Evolutionary conservation across 768 basidiomycete genomes (phyloP).

Genomic region (Boletus edulis): DNA sequence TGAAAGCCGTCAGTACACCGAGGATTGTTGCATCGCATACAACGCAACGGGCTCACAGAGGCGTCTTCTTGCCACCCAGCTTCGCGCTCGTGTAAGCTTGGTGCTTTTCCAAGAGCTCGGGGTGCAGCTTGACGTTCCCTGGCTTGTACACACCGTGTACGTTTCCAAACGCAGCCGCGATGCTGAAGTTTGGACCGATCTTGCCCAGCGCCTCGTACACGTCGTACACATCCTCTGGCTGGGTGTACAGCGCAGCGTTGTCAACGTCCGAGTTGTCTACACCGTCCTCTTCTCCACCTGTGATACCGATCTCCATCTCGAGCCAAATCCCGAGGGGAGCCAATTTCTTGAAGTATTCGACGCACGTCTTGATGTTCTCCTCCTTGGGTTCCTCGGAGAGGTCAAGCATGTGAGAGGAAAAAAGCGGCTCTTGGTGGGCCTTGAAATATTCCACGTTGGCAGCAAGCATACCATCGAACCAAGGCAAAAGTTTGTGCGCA

Average conservation of each 20-base stretch:
- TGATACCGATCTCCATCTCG: slow-evolving; percentile 99
- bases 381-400: slow-evolving; percentile 91
- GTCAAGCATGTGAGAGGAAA: slow-evolving; percentile 99
- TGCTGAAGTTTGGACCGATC: slow-evolving; percentile 92
- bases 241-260: slow-evolving; percentile 93
- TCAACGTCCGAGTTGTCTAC: slow-evolving; percentile 97
- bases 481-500: slow-evolving; percentile 94
- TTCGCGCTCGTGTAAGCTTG: slow-evolving; percentile 73
- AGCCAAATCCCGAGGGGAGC: slow-evolving; percentile 91
- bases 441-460: slow-evolving; percentile 94
- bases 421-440: slow-evolving; percentile 80
- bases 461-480: slow-evolving; percentile 99
- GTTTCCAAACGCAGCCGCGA: slow-evolving; percentile 98
- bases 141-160: slow-evolving; percentile 99
- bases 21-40: not conserved
- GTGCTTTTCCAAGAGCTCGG: slow-evolving; percentile 90
- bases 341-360: slow-evolving; percentile 94
- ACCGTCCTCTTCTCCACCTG: slow-evolving; percentile 99
- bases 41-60: slow-evolving; percentile 57
- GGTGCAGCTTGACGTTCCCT: slow-evolving; percentile 92
- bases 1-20: slow-evolving; percentile 25
- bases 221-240: slow-evolving; percentile 94
- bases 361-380: slow-evolving; percentile 92
- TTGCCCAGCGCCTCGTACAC: slow-evolving; percentile 80
- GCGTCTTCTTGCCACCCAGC: slow-evolving; percentile 66